phyloP scores from a whole-genome alignment of 2,329 filamentous ascomycete species.

The Diplodia seriata region DNA sequence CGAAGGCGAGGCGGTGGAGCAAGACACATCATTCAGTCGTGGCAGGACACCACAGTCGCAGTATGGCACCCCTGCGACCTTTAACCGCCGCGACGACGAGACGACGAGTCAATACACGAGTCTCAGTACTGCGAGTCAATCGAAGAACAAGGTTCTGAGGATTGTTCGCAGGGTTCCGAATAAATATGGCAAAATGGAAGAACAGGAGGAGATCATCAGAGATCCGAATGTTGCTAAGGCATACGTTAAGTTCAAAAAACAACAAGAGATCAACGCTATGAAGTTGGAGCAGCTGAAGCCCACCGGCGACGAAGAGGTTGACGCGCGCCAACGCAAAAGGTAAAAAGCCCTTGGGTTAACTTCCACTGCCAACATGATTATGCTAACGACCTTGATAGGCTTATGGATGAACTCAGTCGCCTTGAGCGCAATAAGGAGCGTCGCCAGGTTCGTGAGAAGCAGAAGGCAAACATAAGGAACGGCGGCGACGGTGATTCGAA shows the following conservation, averaged over 20 bases:
- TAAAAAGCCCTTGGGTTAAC: constrained; percentile 44
- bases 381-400: constrained; percentile 52
- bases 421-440: constrained; percentile 92
- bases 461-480: constrained; percentile 68
- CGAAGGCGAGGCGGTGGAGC: constrained; percentile 54
- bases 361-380: background rate
- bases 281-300: constrained; percentile 67
- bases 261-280: constrained; percentile 73
- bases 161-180: constrained; percentile 75
- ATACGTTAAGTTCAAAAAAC: constrained; percentile 80
- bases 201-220: constrained; percentile 67
- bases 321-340: constrained; percentile 65
- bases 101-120: constrained; percentile 63
- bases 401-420: constrained; percentile 78
- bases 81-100: constrained; percentile 70
- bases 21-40: constrained; percentile 44
- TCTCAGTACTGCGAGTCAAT: constrained; percentile 65
- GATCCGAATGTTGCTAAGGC: constrained; percentile 88
- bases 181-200: constrained; percentile 68
- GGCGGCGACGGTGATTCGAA: constrained; percentile 57
- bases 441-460: constrained; percentile 86
- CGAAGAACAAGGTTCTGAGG: constrained; percentile 68
- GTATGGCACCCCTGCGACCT: constrained; percentile 64
- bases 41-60: constrained; percentile 71
- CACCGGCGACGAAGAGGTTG: constrained; percentile 71